phyloP scores from a whole-genome alignment of 306 rosid genomes.

The Trifolium repens region DNA sequence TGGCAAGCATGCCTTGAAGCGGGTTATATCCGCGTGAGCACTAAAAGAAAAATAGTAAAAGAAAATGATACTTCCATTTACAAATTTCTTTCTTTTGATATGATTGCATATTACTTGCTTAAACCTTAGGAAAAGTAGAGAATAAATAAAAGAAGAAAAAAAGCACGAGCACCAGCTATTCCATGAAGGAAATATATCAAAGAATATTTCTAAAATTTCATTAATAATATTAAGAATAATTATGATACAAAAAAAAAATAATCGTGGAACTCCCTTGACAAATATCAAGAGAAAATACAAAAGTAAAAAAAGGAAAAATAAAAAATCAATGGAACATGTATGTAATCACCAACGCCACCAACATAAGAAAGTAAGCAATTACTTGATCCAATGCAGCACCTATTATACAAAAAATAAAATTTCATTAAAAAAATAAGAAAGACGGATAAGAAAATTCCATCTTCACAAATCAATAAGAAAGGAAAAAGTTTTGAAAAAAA shows the following conservation, averaged over 20 bases:
- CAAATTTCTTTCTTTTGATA: no score
- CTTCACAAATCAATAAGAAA: no score
- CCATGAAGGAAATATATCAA: background rate
- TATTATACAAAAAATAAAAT: background rate
- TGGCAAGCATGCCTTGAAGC: background rate
- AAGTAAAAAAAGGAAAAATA: background rate
- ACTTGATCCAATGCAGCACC: conserved; percentile 58
- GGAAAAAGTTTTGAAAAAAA: background rate
- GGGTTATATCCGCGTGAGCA: background rate
- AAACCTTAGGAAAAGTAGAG: background rate
- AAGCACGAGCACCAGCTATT: background rate
- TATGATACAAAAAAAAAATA: background rate
- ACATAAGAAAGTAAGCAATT: conserved; percentile 62
- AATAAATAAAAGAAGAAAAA: background rate
- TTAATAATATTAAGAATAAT: background rate
- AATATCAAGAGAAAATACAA: background rate
- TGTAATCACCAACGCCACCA: conserved; percentile 69
- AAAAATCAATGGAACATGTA: conserved; percentile 61
- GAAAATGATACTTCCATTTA: no score
- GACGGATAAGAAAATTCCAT: background rate
- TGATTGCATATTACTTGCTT: no score
- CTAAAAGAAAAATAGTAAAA: no score
- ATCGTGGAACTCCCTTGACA: conserved; percentile 22
- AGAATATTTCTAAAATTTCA: background rate
- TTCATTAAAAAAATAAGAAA: background rate